Evolutionary conservation across 306 rosid genomes (phyloP).

Genomic region (Albizia julibrissin): DNA sequence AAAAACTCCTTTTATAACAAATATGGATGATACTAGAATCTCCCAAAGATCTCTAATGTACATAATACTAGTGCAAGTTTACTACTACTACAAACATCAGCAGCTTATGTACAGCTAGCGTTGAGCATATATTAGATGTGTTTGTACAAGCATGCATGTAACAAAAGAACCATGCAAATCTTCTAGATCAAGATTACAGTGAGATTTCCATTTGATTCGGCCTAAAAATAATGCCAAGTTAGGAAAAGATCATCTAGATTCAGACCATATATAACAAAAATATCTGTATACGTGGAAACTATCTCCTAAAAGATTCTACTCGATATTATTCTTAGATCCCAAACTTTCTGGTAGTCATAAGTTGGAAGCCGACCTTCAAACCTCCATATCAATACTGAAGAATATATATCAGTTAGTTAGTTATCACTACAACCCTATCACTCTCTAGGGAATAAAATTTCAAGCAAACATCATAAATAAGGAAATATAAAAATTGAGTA

Average conservation of each 20-base stretch:
- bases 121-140: not conserved
- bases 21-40: not conserved
- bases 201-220: slow-evolving; percentile 26
- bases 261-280: slow-evolving; percentile 14
- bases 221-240: slow-evolving; percentile 1
- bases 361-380: slow-evolving; percentile 28
- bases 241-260: slow-evolving; percentile 25
- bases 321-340: slow-evolving; percentile 32
- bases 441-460: not conserved
- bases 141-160: not conserved
- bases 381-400: slow-evolving; percentile 12
- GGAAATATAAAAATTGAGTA: not conserved
- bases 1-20: not conserved
- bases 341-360: slow-evolving; percentile 15
- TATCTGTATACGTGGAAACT: slow-evolving; percentile 22
- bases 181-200: slow-evolving; percentile 21
- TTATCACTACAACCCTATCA: slow-evolving; percentile 1
- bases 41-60: not conserved
- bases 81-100: not conserved
- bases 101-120: not conserved
- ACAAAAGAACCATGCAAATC: slow-evolving; percentile 27
- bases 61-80: not conserved
- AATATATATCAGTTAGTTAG: not conserved
- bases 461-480: not conserved
- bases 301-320: slow-evolving; percentile 23